A percentile compares a stretch with the other conserved stretches of the same genome.
Evolutionary conservation across 257 asterid species (phyloP).

Genomic region (Eustoma russellianum): DNA sequence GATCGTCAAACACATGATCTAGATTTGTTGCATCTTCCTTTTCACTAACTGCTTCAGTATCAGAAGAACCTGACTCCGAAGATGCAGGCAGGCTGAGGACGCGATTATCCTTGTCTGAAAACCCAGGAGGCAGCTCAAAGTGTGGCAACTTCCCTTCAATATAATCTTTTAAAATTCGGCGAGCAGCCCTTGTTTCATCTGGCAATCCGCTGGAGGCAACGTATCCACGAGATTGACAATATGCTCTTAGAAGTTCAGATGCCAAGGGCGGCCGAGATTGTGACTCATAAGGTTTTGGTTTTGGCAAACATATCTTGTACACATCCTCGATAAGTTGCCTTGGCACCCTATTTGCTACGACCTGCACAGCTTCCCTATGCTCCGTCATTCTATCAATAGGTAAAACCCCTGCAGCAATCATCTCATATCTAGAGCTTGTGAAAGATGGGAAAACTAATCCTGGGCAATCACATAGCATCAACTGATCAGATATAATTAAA

Average conservation of each 20-base stretch:
- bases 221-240: slow-evolving; percentile 88
- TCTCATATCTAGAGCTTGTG: slow-evolving; percentile 92
- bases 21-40: slow-evolving; percentile 22
- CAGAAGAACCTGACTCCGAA: slow-evolving; percentile 25
- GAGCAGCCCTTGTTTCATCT: slow-evolving; percentile 87
- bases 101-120: slow-evolving; percentile 24
- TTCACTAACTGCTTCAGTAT: slow-evolving; percentile 23
- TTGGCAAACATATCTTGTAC: slow-evolving; percentile 70
- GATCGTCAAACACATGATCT: slow-evolving; percentile 58
- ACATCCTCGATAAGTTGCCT: slow-evolving; percentile 54
- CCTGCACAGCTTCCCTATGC: slow-evolving; percentile 85
- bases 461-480: slow-evolving; percentile 95
- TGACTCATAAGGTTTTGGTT: slow-evolving; percentile 73
- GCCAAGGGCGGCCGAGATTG: slow-evolving; percentile 72
- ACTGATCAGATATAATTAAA: slow-evolving; percentile 74
- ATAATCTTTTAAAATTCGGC: slow-evolving; percentile 80
- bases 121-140: slow-evolving; percentile 64
- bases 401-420: slow-evolving; percentile 96
- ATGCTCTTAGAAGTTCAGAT: slow-evolving; percentile 62
- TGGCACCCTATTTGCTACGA: slow-evolving; percentile 77
- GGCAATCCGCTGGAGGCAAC: slow-evolving; percentile 90
- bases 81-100: slow-evolving; percentile 16
- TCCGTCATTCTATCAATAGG: slow-evolving; percentile 92
- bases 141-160: slow-evolving; percentile 94
- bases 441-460: slow-evolving; percentile 96